Percentiles rank a stretch among this genome's conserved stretches.
phyloP scores from a whole-genome alignment of 2,329 filamentous ascomycete species.

The Penicillium corylophilum region DNA sequence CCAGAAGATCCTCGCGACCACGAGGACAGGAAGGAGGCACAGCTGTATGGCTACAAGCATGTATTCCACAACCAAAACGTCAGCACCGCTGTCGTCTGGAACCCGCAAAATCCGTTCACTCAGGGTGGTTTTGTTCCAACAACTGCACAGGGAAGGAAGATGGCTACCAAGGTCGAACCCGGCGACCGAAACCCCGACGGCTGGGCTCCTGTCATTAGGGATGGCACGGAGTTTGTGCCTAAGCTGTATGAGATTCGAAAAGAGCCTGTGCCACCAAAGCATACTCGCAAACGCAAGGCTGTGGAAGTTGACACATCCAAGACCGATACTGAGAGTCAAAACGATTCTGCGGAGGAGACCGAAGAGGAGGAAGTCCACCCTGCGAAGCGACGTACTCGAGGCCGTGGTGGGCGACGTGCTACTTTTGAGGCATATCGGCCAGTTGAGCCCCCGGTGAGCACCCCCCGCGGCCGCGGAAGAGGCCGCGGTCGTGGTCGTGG shows the following conservation, averaged over 20 bases:
- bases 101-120: conserved; percentile 54
- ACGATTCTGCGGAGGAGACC: conserved; percentile 29
- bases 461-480: conserved; percentile 20
- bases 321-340: conserved; percentile 29
- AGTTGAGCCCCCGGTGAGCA: conserved; percentile 13
- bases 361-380: conserved; percentile 28
- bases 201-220: conserved; percentile 38
- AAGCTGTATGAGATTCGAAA: conserved; percentile 34
- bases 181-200: conserved; percentile 44
- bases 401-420: conserved; percentile 26
- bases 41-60: conserved; percentile 60
- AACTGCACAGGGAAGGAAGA: conserved; percentile 42
- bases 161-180: conserved; percentile 35
- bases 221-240: conserved; percentile 40
- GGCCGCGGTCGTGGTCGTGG: conserved; percentile 32
- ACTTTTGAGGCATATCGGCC: conserved; percentile 24
- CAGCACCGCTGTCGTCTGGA: conserved; percentile 33
- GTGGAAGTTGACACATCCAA: conserved; percentile 34
- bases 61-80: conserved; percentile 48
- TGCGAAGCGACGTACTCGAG: conserved; percentile 35
- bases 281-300: conserved; percentile 40
- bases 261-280: conserved; percentile 28
- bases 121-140: conserved; percentile 52
- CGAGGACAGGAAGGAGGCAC: conserved; percentile 61
- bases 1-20: conserved; percentile 37